Evolutionary conservation across 495 filamentous ascomycete genomes (phyloP).

Genomic region (Monascus purpureus): DNA sequence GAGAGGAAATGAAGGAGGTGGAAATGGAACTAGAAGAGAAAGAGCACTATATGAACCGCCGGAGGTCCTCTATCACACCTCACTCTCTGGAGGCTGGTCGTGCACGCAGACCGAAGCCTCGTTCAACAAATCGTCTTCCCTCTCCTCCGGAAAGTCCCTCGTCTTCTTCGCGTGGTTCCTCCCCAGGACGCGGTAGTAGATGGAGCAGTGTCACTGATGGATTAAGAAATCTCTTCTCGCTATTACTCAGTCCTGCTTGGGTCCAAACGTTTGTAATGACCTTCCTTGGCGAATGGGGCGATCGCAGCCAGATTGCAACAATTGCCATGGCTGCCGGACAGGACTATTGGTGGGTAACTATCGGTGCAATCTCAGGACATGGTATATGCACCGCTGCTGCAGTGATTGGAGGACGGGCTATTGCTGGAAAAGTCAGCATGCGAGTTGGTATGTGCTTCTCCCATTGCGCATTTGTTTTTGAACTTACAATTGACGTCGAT

Average conservation of each 20-base stretch:
- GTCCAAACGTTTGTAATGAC: slow-evolving; percentile 99
- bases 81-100: slow-evolving; percentile 37
- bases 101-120: slow-evolving; percentile 28
- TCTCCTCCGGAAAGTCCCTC: slow-evolving; percentile 40
- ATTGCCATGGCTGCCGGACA: slow-evolving; percentile 98
- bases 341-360: slow-evolving; percentile 98
- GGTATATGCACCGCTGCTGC: slow-evolving; percentile 80
- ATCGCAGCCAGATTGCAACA: slow-evolving; percentile 93
- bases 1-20: slow-evolving; percentile 93
- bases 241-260: slow-evolving; percentile 89
- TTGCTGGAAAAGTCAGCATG: slow-evolving; percentile 89
- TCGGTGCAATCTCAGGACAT: slow-evolving; percentile 79
- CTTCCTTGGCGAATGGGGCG: slow-evolving; percentile 96
- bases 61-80: slow-evolving; percentile 38
- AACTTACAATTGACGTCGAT: slow-evolving; percentile 9
- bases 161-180: slow-evolving; percentile 42
- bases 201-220: slow-evolving; percentile 39
- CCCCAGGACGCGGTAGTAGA: slow-evolving; percentile 30
- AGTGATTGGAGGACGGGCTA: slow-evolving; percentile 84
- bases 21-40: slow-evolving; percentile 93
- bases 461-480: not conserved
- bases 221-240: slow-evolving; percentile 71
- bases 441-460: slow-evolving; percentile 69
- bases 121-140: slow-evolving; percentile 35
- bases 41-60: slow-evolving; percentile 48